Percentiles rank a stretch among this genome's conserved stretches.
These are phyloP conservation scores for Micractinium sp. DNA, from an alignment of 139 green algal species.

Conservation along the genomic window DNA sequence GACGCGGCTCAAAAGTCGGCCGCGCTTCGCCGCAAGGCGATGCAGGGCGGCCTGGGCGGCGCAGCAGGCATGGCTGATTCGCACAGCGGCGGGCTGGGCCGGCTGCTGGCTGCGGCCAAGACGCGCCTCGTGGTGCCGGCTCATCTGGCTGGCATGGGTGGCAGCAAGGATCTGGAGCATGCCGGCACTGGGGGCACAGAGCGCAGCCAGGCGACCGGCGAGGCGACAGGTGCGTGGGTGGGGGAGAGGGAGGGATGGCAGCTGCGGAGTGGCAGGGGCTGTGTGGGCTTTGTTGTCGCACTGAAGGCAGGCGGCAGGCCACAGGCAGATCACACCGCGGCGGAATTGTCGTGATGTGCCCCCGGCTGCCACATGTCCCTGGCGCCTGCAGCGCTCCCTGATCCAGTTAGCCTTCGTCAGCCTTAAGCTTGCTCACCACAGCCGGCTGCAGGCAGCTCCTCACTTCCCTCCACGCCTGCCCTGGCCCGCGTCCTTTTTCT, in stretches of 20 bases:
- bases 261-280: no score
- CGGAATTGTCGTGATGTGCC: no score
- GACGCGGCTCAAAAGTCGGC: neutral
- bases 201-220: neutral
- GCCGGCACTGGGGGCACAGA: neutral
- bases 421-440: no score
- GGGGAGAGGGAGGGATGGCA: no score
- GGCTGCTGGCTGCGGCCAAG: neutral
- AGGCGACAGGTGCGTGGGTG: neutral
- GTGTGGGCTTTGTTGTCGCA: neutral
- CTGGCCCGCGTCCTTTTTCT: no score
- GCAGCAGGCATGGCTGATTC: neutral
- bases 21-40: conserved; percentile 27
- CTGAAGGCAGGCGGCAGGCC: no score
- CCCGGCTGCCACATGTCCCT: no score
- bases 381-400: no score
- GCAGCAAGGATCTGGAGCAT: neutral
- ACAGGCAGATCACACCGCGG: neutral
- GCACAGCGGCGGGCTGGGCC: conserved; percentile 1
- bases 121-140: conserved; percentile 6
- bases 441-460: no score
- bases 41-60: conserved; percentile 3
- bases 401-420: no score
- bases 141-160: neutral
- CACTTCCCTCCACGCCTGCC: no score